A percentile compares a stretch with the other conserved stretches of the same genome.
These are phyloP conservation scores for Brassica juncea DNA, from an alignment of 345 rosid species.

Conservation along the genomic window DNA sequence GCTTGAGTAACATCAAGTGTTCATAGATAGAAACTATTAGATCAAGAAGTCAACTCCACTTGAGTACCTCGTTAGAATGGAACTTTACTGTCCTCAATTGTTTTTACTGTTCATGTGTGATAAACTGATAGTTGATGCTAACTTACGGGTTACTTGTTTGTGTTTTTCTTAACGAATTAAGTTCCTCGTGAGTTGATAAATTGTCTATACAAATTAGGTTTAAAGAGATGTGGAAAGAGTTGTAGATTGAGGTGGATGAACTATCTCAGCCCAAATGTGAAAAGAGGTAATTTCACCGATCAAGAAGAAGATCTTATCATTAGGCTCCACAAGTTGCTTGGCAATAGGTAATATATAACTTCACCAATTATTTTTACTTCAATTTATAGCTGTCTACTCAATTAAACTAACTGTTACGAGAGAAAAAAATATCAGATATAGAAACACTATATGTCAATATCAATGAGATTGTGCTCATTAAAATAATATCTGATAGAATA, in stretches of 20 bases:
- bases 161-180: neutral
- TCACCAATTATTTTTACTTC: neutral
- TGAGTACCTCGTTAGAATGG: neutral
- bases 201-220: slow-evolving; percentile 33
- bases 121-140: neutral
- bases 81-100: neutral
- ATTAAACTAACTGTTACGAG: neutral
- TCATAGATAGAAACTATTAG: neutral
- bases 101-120: neutral
- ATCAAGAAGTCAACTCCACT: neutral
- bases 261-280: slow-evolving; percentile 57
- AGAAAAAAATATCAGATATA: neutral
- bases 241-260: slow-evolving; percentile 72
- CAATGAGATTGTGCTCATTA: too few species aligned
- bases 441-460: too few species aligned
- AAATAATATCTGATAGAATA: neutral
- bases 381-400: neutral
- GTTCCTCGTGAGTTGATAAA: neutral
- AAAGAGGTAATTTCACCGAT: slow-evolving; percentile 50
- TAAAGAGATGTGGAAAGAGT: slow-evolving; percentile 73
- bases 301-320: slow-evolving; percentile 65
- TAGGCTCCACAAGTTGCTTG: slow-evolving; percentile 63
- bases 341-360: slow-evolving; percentile 50
- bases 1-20: neutral
- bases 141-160: neutral